Evolutionary conservation across 73 alveolate species (phyloP).

Genomic region (Paramecium caudatum): DNA sequence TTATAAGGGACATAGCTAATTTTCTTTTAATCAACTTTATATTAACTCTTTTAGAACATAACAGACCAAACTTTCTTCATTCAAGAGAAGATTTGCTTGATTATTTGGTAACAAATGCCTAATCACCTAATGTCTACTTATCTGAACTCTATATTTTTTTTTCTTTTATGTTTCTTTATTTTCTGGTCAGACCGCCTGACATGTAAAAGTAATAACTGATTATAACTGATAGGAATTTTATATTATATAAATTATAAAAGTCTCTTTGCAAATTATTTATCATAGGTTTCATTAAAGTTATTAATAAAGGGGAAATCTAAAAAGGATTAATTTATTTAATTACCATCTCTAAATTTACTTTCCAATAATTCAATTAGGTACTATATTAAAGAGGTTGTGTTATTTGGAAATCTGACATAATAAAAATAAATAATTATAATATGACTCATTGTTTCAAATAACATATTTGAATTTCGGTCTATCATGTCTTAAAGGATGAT

Average conservation of each 20-base stretch:
- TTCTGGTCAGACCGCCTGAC: not conserved
- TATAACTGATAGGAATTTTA: not conserved
- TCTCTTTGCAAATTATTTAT: not conserved
- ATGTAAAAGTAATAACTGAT: not conserved
- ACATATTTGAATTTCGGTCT: constrained; percentile 37
- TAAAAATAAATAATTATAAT: not conserved
- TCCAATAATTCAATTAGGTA: too few relatives aligned
- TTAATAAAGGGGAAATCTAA: not conserved
- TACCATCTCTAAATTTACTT: too few relatives aligned
- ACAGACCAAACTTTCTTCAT: constrained; percentile 32
- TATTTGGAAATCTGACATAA: too few relatives aligned
- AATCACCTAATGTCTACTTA: constrained; percentile 19
- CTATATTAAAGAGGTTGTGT: too few relatives aligned
- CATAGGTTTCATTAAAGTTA: constrained; percentile 8
- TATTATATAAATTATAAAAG: not conserved
- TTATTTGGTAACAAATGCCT: not conserved
- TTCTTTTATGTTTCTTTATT: not conserved
- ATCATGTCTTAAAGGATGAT: not conserved
- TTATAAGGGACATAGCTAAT: not conserved
- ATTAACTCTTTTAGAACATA: not conserved
- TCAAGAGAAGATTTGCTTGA: not conserved
- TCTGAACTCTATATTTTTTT: not conserved
- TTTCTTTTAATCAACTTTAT: constrained; percentile 25
- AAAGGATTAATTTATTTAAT: too few relatives aligned
- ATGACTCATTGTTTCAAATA: not conserved